phyloP scores from a whole-genome alignment of 2,329 filamentous ascomycete species.

The Sporothrix sp. region DNA sequence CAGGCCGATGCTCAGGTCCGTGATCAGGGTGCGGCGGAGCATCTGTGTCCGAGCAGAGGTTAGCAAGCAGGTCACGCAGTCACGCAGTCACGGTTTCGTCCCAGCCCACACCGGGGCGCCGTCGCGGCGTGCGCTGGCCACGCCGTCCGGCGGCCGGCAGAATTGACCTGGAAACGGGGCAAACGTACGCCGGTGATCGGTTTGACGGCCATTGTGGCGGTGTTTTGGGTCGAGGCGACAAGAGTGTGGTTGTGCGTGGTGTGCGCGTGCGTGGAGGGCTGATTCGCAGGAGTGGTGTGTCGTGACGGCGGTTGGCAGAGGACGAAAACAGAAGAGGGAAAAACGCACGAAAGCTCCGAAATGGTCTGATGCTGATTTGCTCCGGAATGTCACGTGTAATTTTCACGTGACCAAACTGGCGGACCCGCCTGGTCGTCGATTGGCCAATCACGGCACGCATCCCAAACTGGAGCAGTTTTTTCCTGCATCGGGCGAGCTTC shows the following conservation, averaged over 20 bases:
- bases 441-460: neutral
- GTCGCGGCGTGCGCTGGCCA: no score
- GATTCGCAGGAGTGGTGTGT: neutral
- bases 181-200: constrained; percentile 51
- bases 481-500: constrained; percentile 1
- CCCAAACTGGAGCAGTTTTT: constrained; percentile 6
- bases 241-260: neutral
- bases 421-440: neutral
- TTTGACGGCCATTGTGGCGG: constrained; percentile 42
- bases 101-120: no score
- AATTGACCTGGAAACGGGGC: no score
- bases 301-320: neutral
- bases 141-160: no score
- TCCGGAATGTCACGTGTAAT: constrained; percentile 15
- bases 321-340: constrained; percentile 10
- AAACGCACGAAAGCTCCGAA: constrained; percentile 16
- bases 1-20: constrained; percentile 46
- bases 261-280: neutral
- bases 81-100: no score
- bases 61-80: constrained; percentile 3
- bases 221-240: constrained; percentile 8
- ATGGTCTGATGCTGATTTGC: constrained; percentile 20
- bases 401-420: neutral
- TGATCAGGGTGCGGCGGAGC: constrained; percentile 49
- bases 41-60: constrained; percentile 34